Evolutionary conservation across 2,329 filamentous ascomycete species (phyloP).

Genomic region (Cryoendolithus antarcticus): DNA sequence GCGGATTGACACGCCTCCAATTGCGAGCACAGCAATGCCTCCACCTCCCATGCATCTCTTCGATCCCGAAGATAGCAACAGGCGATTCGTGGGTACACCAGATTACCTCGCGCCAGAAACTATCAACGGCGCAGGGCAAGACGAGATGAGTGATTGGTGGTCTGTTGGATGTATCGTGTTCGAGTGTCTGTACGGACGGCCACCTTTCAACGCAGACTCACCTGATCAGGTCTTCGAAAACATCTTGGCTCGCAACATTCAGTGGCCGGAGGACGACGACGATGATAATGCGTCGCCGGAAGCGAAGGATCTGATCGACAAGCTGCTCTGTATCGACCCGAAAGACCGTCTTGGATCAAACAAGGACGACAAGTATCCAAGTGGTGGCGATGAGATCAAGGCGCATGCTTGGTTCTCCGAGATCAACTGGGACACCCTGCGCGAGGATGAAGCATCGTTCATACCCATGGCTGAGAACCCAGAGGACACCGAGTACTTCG

Average conservation of each 20-base stretch:
- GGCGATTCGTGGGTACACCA: slow-evolving; percentile 89
- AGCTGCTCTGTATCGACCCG: slow-evolving; percentile 74
- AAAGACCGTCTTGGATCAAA: slow-evolving; percentile 75
- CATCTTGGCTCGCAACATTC: slow-evolving; percentile 76
- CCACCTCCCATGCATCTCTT: slow-evolving; percentile 89
- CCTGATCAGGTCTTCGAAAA: slow-evolving; percentile 96
- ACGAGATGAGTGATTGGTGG: slow-evolving; percentile 99
- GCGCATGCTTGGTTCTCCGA: slow-evolving; percentile 79
- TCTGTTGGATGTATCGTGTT: slow-evolving; percentile 95
- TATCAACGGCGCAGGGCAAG: slow-evolving; percentile 86
- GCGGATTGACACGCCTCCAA: slow-evolving; percentile 42
- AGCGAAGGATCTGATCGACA: slow-evolving; percentile 90
- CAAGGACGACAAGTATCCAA: slow-evolving; percentile 65
- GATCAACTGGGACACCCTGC: slow-evolving; percentile 75
- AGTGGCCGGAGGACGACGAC: slow-evolving; percentile 81
- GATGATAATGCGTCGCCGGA: slow-evolving; percentile 59
- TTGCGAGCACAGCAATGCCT: slow-evolving; percentile 61
- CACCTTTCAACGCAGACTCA: slow-evolving; percentile 81
- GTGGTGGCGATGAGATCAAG: slow-evolving; percentile 83
- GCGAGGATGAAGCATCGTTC: slow-evolving; percentile 95
- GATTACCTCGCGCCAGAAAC: slow-evolving; percentile 97
- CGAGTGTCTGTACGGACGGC: slow-evolving; percentile 85
- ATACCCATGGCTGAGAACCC: slow-evolving; percentile 85
- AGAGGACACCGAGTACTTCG: slow-evolving; percentile 97
- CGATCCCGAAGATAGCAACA: slow-evolving; percentile 83